phyloP scores from a whole-genome alignment of 2,329 filamentous ascomycete species.

The Raffaelea albimanens region DNA sequence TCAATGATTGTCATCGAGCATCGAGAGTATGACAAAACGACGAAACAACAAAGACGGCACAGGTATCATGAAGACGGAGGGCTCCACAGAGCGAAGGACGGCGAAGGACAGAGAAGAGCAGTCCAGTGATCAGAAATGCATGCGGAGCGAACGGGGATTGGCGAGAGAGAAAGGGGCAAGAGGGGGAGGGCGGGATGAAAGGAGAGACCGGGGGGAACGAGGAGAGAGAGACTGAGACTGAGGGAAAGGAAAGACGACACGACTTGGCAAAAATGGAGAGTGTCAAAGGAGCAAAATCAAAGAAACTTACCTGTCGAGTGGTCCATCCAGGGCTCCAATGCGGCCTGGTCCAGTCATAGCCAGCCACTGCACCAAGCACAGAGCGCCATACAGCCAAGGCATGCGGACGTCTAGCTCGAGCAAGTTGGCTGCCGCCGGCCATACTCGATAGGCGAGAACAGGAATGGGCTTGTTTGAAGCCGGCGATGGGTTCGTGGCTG shows the following conservation, averaged over 20 bases:
- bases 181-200: background rate
- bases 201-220: no score
- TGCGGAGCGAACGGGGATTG: no score
- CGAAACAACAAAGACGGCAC: background rate
- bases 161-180: background rate
- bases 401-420: constrained; percentile 69
- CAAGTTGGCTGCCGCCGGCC: constrained; percentile 63
- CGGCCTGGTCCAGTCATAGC: constrained; percentile 64
- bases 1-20: no score
- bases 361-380: constrained; percentile 69
- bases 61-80: no score
- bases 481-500: no score
- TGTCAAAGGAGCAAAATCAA: background rate
- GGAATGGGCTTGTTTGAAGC: constrained; percentile 33
- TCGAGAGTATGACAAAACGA: background rate
- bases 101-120: background rate
- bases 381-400: constrained; percentile 76
- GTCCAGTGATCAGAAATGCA: background rate
- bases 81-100: background rate
- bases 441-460: constrained; percentile 68
- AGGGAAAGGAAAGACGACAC: background rate
- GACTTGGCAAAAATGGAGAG: background rate
- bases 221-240: background rate
- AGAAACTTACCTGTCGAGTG: constrained; percentile 76
- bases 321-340: constrained; percentile 64